These are phyloP conservation scores for Gossypium australe DNA, from an alignment of 345 rosid genomes.

Conservation along the genomic window DNA sequence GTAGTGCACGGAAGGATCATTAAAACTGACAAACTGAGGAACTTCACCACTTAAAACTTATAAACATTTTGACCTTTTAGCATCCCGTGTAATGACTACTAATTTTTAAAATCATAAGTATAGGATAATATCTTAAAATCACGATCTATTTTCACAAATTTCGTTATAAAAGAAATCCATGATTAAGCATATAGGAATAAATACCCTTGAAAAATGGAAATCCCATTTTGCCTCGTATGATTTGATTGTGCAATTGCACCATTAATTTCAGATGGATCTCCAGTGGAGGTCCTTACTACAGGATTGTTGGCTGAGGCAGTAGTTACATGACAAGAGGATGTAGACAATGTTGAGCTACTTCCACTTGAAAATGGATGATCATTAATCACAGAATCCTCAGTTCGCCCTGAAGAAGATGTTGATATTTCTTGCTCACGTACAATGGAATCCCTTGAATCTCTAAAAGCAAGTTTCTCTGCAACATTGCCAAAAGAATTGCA, in stretches of 20 bases:
- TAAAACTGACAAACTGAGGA: neutral
- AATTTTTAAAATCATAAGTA: neutral
- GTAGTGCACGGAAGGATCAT: neutral
- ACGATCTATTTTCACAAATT: neutral
- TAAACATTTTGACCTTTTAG: neutral
- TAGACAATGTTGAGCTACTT: slow-evolving; percentile 37
- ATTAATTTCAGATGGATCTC: slow-evolving; percentile 32
- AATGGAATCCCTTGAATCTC: slow-evolving; percentile 39
- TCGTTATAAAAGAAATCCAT: neutral
- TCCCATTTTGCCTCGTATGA: slow-evolving; percentile 39
- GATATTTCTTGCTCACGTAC: slow-evolving; percentile 47
- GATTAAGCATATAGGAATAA: slow-evolving; percentile 13
- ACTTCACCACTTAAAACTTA: neutral
- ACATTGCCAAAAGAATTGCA: slow-evolving; percentile 5
- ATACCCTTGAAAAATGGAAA: slow-evolving; percentile 82
- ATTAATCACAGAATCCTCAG: slow-evolving; percentile 16
- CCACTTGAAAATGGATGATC: slow-evolving; percentile 30
- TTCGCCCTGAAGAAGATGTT: slow-evolving; percentile 38
- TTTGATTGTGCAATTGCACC: slow-evolving; percentile 44
- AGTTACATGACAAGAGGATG: slow-evolving; percentile 43
- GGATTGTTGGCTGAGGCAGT: slow-evolving; percentile 22
- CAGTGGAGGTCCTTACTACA: slow-evolving; percentile 31
- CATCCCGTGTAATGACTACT: neutral
- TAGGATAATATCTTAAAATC: neutral
- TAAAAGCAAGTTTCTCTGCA: slow-evolving; percentile 39